These are phyloP conservation scores for Lasiodiplodia sp. DNA, from an alignment of 2,329 filamentous ascomycete species.

Conservation along the genomic window DNA sequence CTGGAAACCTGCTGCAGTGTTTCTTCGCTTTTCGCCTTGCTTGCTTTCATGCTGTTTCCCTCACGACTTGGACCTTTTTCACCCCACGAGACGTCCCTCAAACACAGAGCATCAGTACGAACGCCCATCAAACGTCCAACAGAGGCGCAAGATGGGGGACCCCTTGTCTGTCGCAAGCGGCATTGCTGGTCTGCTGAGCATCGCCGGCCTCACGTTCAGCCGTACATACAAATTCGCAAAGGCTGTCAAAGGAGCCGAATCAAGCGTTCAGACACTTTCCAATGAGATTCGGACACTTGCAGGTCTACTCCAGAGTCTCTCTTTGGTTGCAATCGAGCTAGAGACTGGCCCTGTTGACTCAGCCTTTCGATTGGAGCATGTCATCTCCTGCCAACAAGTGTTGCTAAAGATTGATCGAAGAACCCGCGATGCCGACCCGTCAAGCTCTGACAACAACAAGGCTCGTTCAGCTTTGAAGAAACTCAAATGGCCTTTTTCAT, in stretches of 20 bases:
- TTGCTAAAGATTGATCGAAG: neutral
- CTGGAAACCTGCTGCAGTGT: neutral
- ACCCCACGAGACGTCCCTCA: neutral
- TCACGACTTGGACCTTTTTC: neutral
- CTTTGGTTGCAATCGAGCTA: neutral
- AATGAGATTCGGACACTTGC: neutral
- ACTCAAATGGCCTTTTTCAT: neutral
- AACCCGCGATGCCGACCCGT: neutral
- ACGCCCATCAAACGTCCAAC: neutral
- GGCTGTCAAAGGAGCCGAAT: neutral
- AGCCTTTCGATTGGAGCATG: neutral
- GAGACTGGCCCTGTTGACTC: neutral
- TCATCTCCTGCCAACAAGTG: neutral
- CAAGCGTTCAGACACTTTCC: neutral
- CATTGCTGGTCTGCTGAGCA: neutral
- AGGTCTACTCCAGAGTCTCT: neutral
- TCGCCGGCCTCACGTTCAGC: neutral
- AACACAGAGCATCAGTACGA: neutral
- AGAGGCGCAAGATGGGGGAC: neutral
- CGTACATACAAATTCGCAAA: neutral
- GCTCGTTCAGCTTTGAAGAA: neutral
- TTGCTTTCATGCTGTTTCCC: fast-evolving
- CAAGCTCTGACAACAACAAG: neutral
- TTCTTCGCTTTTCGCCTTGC: neutral
- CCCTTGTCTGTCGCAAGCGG: constrained; percentile 1